Percentiles rank a stretch among this genome's conserved stretches.
Evolutionary conservation across 768 basidiomycete species (phyloP).

Genomic region (Paxillus ammoniavirescens): DNA sequence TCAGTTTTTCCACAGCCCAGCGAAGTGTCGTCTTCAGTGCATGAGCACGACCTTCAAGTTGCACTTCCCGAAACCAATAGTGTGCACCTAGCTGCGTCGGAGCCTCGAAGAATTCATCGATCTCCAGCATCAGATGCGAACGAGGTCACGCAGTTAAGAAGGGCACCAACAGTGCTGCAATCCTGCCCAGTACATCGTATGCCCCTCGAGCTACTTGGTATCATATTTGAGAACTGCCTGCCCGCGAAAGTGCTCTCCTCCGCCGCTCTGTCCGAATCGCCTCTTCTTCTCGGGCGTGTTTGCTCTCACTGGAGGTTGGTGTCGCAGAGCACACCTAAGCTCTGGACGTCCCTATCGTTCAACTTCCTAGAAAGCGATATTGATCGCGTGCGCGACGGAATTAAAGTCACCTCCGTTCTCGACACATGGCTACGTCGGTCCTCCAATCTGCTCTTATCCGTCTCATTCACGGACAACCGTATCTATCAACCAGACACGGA

Average conservation of each 20-base stretch:
- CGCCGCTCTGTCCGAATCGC: conserved; percentile 8
- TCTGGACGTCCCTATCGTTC: conserved; percentile 27
- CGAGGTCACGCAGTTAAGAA: background rate
- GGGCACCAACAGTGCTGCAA: background rate
- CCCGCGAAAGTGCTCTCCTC: background rate
- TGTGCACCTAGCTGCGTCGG: background rate
- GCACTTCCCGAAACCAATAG: background rate
- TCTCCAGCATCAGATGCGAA: background rate
- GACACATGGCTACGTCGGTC: conserved; percentile 25
- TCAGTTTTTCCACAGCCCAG: background rate
- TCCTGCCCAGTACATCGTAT: conserved; percentile 9
- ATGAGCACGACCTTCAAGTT: background rate
- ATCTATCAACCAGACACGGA: conserved; percentile 26
- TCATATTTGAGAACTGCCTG: conserved; percentile 24
- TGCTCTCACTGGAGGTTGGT: conserved; percentile 27
- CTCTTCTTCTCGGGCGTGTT: conserved; percentile 25
- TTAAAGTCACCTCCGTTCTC: conserved; percentile 12
- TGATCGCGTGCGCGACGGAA: conserved; percentile 19
- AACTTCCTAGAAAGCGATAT: conserved; percentile 19
- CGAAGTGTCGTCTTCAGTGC: background rate
- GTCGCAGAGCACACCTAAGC: conserved; percentile 11
- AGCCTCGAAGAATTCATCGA: background rate
- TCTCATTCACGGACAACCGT: conserved; percentile 25
- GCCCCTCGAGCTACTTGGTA: conserved; percentile 40
- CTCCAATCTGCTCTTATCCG: conserved; percentile 19